These are phyloP conservation scores for Chondrus crispus DNA, from an alignment of 23 red algal genomes.

Conservation along the genomic window DNA sequence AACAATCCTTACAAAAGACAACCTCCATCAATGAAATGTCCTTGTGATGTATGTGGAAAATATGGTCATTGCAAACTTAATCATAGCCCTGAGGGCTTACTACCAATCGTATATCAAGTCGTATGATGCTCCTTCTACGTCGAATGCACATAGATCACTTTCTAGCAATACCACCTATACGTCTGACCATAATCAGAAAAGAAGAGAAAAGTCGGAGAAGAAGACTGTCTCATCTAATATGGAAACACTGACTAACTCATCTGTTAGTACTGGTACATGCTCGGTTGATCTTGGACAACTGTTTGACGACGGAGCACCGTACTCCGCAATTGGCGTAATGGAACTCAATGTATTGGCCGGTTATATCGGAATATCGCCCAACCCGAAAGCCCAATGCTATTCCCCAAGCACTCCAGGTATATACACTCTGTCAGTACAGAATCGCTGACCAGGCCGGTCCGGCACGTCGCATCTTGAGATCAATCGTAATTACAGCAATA, in stretches of 20 bases:
- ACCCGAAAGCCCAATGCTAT: neutral
- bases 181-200: neutral
- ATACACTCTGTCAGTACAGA: neutral
- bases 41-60: neutral
- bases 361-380: neutral
- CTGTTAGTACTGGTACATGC: neutral
- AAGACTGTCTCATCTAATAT: neutral
- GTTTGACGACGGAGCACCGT: neutral
- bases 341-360: neutral
- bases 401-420: neutral
- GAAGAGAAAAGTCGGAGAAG: neutral
- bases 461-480: neutral
- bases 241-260: neutral
- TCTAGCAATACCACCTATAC: neutral
- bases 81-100: neutral
- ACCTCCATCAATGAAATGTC: neutral
- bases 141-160: neutral
- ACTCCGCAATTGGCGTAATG: neutral
- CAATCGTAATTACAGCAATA: neutral
- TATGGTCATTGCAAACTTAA: neutral
- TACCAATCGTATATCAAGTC: neutral
- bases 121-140: neutral
- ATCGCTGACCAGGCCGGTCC: neutral
- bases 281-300: neutral
- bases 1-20: neutral